Evolutionary conservation across 768 basidiomycete genomes (phyloP).

Genomic region (Russula compacta): DNA sequence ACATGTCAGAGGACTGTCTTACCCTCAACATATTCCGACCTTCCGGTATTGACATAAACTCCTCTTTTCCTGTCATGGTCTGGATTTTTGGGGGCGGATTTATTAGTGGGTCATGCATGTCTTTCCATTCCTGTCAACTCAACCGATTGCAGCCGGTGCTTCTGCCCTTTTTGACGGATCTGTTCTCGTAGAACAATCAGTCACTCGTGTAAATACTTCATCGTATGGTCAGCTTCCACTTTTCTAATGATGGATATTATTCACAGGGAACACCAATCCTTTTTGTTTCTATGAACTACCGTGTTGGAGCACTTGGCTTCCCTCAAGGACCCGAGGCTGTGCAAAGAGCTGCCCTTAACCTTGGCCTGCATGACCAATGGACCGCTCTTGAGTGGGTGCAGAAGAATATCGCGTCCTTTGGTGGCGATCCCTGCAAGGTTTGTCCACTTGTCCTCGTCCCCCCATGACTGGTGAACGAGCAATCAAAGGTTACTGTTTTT

Average conservation of each 20-base stretch:
- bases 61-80: conserved; percentile 35
- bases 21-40: conserved; percentile 41
- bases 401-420: conserved; percentile 25
- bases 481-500: conserved; percentile 28
- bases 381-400: conserved; percentile 26
- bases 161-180: conserved; percentile 4
- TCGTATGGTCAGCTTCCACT: not conserved
- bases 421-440: conserved; percentile 24
- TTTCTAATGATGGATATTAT: not conserved
- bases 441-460: not conserved
- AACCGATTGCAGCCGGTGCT: not conserved
- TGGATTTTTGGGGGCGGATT: conserved; percentile 40
- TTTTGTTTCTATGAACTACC: conserved; percentile 43
- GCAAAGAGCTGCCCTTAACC: conserved; percentile 31
- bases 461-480: not conserved
- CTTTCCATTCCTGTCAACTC: not conserved
- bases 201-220: conserved; percentile 9
- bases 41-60: conserved; percentile 20
- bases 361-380: conserved; percentile 39
- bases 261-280: conserved; percentile 27
- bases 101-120: not conserved
- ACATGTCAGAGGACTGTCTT: conserved; percentile 39
- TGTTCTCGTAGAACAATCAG: conserved; percentile 6
- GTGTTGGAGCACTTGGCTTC: conserved; percentile 42
- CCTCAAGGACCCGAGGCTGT: conserved; percentile 36